Conservation (phyloP, 2,329 filamentous ascomycete genomes). For the Exophiala oligosperma region DNA sequence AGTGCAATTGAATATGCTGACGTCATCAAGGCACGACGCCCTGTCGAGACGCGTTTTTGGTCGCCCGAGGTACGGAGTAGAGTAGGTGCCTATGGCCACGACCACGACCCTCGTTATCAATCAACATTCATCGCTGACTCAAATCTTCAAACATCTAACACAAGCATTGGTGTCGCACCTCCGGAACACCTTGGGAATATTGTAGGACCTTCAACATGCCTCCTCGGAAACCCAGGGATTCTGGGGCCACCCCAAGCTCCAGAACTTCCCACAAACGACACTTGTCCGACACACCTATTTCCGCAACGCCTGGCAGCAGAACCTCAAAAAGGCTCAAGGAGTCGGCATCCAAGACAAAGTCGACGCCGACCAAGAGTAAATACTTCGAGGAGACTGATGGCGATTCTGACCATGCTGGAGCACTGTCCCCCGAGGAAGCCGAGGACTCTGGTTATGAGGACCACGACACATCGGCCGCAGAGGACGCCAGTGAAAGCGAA, state of each 20-base stretch:
- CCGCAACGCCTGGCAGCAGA: conserved; percentile 19
- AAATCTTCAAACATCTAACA: no score
- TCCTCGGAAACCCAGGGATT: conserved; percentile 13
- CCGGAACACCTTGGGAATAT: background rate
- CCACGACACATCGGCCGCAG: conserved; percentile 32
- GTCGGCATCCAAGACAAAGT: conserved; percentile 16
- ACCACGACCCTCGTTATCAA: background rate
- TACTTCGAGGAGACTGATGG: conserved; percentile 44
- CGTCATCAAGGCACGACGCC: background rate
- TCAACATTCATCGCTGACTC: background rate
- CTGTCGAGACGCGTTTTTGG: background rate
- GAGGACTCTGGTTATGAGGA: conserved; percentile 44
- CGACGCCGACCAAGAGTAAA: conserved; percentile 51
- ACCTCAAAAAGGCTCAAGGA: conserved; percentile 26
- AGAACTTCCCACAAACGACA: conserved; percentile 24
- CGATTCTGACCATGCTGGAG: conserved; percentile 33
- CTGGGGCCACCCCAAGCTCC: conserved; percentile 10
- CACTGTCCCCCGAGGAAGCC: conserved; percentile 15
- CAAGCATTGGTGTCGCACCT: background rate
- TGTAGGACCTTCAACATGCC: conserved; percentile 8
- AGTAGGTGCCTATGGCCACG: background rate
- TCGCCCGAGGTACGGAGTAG: background rate
- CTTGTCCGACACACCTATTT: conserved; percentile 12
- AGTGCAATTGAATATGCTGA: background rate
- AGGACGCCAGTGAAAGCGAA: conserved; percentile 18